A percentile compares a stretch with the other conserved stretches of the same genome.
Conservation (phyloP, 73 alveolate species). For the Uronychia binucleata region DNA sequence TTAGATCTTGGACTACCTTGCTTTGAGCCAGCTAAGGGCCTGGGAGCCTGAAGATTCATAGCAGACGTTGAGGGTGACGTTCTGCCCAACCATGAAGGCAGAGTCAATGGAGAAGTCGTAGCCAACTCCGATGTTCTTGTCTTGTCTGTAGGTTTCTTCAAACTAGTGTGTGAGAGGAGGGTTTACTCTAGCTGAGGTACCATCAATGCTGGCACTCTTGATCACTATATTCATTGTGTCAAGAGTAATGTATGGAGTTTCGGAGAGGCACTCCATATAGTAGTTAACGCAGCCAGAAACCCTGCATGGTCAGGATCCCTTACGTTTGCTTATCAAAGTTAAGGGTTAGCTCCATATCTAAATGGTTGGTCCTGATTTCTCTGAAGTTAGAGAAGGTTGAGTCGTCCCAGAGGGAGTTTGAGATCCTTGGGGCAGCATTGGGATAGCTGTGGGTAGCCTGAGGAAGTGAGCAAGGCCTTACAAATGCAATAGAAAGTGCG, state of each 20-base stretch:
- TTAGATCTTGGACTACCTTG: slow-evolving; percentile 30
- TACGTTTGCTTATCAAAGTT: background rate
- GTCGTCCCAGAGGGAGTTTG: too few species aligned
- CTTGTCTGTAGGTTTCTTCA: background rate
- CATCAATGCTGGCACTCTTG: background rate
- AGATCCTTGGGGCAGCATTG: too few species aligned
- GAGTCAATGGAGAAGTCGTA: background rate
- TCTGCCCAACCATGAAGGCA: background rate
- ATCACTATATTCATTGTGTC: background rate
- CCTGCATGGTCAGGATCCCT: background rate
- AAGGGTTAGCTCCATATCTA: background rate
- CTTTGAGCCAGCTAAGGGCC: slow-evolving; percentile 73
- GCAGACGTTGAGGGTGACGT: background rate
- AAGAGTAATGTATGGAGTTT: background rate
- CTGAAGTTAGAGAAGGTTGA: background rate
- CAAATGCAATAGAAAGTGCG: too few species aligned
- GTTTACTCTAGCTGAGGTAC: background rate
- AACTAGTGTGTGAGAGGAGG: background rate
- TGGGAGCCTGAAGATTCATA: slow-evolving; percentile 15
- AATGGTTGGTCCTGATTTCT: background rate
- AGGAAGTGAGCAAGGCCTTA: too few species aligned
- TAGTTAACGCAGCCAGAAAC: background rate
- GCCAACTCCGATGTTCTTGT: background rate
- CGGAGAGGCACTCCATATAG: background rate
- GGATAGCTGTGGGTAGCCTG: too few species aligned